Evolutionary conservation across 2,329 filamentous ascomycete genomes (phyloP).

Genomic region (Alternaria sp.): DNA sequence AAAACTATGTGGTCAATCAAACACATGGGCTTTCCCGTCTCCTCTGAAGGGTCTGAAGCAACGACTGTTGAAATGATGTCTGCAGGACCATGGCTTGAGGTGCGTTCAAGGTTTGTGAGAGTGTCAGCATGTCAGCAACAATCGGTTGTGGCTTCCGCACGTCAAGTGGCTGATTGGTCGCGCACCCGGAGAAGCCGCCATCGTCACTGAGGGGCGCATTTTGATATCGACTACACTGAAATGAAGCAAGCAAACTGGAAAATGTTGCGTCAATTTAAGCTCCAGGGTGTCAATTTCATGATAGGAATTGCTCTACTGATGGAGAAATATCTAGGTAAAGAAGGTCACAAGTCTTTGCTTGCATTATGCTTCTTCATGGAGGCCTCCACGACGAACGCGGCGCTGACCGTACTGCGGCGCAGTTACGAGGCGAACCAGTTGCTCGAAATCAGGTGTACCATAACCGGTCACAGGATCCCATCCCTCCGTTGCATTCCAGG

Average conservation of each 20-base stretch:
- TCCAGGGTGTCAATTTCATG: background rate
- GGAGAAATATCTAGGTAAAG: background rate
- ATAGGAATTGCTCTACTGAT: background rate
- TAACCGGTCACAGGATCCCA: conserved; percentile 60
- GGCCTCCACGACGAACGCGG: conserved; percentile 14
- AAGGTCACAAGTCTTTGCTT: background rate
- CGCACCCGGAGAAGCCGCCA: background rate
- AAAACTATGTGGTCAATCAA: background rate
- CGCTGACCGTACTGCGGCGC: conserved; percentile 22
- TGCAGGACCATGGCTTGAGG: background rate
- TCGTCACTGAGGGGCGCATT: background rate
- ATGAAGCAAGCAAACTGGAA: background rate
- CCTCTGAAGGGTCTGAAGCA: background rate
- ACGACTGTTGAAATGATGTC: background rate
- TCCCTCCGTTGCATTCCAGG: conserved; percentile 59
- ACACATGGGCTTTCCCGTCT: background rate
- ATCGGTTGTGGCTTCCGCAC: background rate
- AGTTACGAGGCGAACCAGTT: conserved; percentile 38
- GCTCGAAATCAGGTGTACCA: conserved; percentile 47
- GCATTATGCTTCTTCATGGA: background rate
- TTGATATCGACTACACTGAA: background rate
- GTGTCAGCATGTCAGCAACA: background rate
- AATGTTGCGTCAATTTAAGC: background rate
- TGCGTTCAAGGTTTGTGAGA: background rate
- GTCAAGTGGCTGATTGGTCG: background rate